Evolutionary conservation across 768 basidiomycete species (phyloP), one percentile per base, ranked within the genome.

Genomic region (Sarcodon sp.): DNA sequence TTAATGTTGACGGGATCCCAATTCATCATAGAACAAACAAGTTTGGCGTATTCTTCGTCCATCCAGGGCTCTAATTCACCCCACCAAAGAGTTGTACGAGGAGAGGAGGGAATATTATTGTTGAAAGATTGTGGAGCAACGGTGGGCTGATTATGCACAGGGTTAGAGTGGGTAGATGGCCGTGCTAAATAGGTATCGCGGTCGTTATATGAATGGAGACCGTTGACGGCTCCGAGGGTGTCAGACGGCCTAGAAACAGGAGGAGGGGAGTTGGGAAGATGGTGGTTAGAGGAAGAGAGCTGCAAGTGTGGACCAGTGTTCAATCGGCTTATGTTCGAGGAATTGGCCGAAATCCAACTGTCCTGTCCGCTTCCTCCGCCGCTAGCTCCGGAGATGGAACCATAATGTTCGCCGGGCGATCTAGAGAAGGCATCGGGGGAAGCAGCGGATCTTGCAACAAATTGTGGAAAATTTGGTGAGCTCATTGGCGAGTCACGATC

Each of bases 1-100:
- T 80, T 80, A 66, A 87, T 77, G 61, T 62, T 73, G 59, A 79
- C 70, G 12, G 80, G 75, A 50, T 88, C 85, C 90, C 91, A 93
- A 49, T 83, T 79, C 85, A 91, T 87, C 59, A 90, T 68, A 41
- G 64, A 67, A 65, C 88, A 88, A 58, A 91, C 87, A 61, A 89
- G 85, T 64, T 85, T 83, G 41, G 82, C 86, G 70, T 92, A 94
- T 62, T 87, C 84, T 76, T 91, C 88, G 67, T 93, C 89, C 92
- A 94, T 93, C 91, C 91, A 94, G 55, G 83, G 80, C 64, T 94
- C 91, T 48, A 94, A 76, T 59, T 88, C 85, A 54, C 81, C 79
- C 79, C 92, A 87, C 73, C 80, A 87, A 56, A 90, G 76, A 38
- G 87, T 83, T 50, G 74, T 75, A 60, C 76, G 75, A 44, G 27